A percentile compares a stretch with the other conserved stretches of the same genome.
These are phyloP conservation scores for Magnolia officinalis DNA, from an alignment of 164 flowering plant species.

Conservation along the genomic window DNA sequence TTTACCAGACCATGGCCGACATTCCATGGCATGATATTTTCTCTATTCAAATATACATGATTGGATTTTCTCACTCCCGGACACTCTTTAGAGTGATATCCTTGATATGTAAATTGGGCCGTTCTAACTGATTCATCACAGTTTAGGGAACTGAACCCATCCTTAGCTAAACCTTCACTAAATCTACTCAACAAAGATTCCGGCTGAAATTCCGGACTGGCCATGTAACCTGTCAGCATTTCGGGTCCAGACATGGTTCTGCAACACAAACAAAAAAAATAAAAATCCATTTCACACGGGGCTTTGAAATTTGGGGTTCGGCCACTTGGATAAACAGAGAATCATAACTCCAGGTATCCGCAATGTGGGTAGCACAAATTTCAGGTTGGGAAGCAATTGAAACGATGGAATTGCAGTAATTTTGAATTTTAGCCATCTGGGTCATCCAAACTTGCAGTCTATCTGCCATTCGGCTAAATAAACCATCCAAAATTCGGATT, in stretches of 20 bases:
- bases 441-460: neutral
- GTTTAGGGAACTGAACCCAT: too few species aligned
- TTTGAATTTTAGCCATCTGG: neutral
- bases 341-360: neutral
- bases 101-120: neutral
- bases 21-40: conserved; percentile 19
- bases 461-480: neutral
- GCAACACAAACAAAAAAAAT: neutral
- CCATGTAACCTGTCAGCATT: neutral
- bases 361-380: neutral
- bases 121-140: neutral
- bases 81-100: neutral
- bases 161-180: too few species aligned
- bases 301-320: neutral
- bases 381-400: neutral
- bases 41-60: conserved; percentile 12
- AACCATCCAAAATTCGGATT: neutral
- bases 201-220: neutral
- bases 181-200: neutral
- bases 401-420: neutral
- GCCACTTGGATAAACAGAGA: neutral
- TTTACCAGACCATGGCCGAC: conserved; percentile 1
- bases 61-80: neutral
- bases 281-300: neutral
- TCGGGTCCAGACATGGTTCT: neutral